Percentiles rank a stretch among this genome's conserved stretches.
phyloP scores from a whole-genome alignment of 2,329 filamentous ascomycete species.

The Venturia carpophila region DNA sequence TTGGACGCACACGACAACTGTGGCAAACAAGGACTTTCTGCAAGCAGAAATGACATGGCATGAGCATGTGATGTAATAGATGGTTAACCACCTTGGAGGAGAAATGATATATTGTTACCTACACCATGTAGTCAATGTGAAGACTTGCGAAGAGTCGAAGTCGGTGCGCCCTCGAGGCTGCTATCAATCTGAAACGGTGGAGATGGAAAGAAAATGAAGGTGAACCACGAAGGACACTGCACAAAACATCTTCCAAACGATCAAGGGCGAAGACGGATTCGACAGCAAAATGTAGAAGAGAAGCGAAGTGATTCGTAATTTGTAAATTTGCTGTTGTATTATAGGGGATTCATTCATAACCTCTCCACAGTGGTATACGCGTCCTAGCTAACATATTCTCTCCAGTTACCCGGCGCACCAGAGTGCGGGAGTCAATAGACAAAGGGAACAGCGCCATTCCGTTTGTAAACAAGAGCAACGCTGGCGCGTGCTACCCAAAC shows the following conservation, averaged over 20 bases:
- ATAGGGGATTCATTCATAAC: neutral
- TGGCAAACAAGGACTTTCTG: neutral
- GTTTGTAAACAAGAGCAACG: neutral
- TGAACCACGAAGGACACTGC: too few species aligned
- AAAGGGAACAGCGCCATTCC: neutral
- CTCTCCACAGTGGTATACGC: constrained; percentile 1
- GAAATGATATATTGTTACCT: too few species aligned
- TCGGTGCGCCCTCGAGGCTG: neutral
- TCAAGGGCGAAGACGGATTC: neutral
- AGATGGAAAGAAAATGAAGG: neutral
- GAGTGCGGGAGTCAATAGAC: neutral
- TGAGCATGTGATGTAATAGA: neutral
- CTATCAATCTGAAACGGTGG: neutral
- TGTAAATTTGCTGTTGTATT: neutral
- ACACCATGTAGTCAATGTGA: too few species aligned
- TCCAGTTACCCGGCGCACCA: neutral
- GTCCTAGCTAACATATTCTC: neutral
- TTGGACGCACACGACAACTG: neutral
- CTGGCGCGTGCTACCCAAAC: constrained; percentile 2
- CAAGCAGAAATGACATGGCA: neutral
- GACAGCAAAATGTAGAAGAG: neutral
- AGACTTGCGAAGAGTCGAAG: too few species aligned
- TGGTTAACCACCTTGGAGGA: too few species aligned
- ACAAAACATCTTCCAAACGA: neutral
- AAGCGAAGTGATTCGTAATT: neutral